Conservation (phyloP, 495 filamentous ascomycete species). For the Apiosordaria backusii region DNA sequence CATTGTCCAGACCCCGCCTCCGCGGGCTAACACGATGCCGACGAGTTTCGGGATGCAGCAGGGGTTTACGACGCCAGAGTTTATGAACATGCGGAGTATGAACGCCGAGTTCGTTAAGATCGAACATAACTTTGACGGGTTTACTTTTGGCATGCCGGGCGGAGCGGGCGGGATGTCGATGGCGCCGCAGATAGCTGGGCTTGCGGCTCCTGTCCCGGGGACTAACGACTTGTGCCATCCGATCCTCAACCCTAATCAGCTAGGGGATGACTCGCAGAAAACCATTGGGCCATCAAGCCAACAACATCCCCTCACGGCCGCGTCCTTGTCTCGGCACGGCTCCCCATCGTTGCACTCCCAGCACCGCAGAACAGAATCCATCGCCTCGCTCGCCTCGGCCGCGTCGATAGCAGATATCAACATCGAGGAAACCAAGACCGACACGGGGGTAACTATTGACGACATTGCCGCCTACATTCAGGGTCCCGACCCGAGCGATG, state of each 20-base stretch:
- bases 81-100: conserved; percentile 52
- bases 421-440: conserved; percentile 52
- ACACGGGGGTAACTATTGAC: conserved; percentile 78
- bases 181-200: conserved; percentile 27
- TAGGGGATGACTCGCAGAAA: conserved; percentile 23
- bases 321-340: conserved; percentile 27
- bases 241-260: background rate
- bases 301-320: conserved; percentile 6
- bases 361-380: conserved; percentile 48
- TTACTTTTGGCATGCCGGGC: conserved; percentile 21
- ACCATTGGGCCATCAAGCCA: conserved; percentile 10
- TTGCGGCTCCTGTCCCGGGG: conserved; percentile 29
- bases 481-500: conserved; percentile 67
- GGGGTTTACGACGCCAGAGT: conserved; percentile 48
- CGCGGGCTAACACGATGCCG: conserved; percentile 42
- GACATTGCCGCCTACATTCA: conserved; percentile 83
- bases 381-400: conserved; percentile 47
- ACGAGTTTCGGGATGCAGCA: conserved; percentile 28
- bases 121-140: conserved; percentile 42
- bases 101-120: conserved; percentile 50
- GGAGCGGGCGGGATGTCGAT: conserved; percentile 15
- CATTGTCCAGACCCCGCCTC: conserved; percentile 26
- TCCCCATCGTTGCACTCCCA: conserved; percentile 9
- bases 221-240: conserved; percentile 30
- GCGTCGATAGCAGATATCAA: conserved; percentile 56